A percentile compares a stretch with the other conserved stretches of the same genome.
phyloP scores from a whole-genome alignment of 179 eudicot genomes.

The Sideroxylon spinosum region DNA sequence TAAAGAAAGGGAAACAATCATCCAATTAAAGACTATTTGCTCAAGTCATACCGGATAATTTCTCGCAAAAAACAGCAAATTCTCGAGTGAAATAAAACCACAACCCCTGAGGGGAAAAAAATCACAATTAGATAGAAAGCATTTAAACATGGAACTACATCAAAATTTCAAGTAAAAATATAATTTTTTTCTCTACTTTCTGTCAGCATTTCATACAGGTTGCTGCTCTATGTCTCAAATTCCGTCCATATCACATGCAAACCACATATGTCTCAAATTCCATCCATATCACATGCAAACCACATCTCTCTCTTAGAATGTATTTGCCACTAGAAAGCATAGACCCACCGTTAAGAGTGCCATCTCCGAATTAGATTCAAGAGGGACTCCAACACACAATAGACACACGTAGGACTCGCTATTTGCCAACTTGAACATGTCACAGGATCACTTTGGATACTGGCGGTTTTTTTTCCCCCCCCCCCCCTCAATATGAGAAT shows the following conservation, averaged over 20 bases:
- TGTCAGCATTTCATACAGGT: not conserved
- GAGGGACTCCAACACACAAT: too few species aligned
- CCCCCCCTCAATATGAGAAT: too few species aligned
- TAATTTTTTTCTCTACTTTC: not conserved
- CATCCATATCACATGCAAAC: not conserved
- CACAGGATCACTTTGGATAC: too few species aligned
- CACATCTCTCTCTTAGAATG: not conserved
- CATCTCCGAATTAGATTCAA: not conserved
- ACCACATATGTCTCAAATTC: not conserved
- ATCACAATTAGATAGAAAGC: constrained; percentile 14
- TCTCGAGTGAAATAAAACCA: constrained; percentile 81
- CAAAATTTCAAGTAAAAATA: not conserved
- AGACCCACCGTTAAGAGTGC: too few species aligned
- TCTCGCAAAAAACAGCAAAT: constrained; percentile 70
- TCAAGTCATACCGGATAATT: constrained; percentile 60
- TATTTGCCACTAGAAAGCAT: too few species aligned
- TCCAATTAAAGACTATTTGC: not conserved
- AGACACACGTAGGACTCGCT: too few species aligned
- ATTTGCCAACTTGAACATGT: too few species aligned
- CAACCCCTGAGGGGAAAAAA: constrained; percentile 55
- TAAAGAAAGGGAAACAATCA: not conserved
- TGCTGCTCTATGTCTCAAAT: not conserved
- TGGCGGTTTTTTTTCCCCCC: too few species aligned
- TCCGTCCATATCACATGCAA: not conserved
- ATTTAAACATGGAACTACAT: not conserved